Evolutionary conservation across 495 filamentous ascomycete species (phyloP).

Genomic region (Lasiosphaeris hirsuta): DNA sequence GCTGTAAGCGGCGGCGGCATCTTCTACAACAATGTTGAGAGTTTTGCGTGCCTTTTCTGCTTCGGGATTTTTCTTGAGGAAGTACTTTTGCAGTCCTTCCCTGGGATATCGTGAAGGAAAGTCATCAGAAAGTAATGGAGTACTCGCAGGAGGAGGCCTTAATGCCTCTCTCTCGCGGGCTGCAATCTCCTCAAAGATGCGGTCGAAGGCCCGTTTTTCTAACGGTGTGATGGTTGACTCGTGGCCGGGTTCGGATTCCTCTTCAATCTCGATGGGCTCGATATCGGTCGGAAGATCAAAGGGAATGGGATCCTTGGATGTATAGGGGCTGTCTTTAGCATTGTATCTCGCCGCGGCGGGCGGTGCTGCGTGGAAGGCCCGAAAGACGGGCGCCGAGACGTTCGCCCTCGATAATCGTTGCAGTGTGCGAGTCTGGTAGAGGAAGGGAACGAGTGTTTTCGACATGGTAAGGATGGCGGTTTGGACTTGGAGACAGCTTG

Average conservation of each 20-base stretch:
- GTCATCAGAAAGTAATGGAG: too few species aligned
- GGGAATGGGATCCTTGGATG: constrained; percentile 33
- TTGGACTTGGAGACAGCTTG: too few species aligned
- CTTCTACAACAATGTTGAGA: constrained; percentile 34
- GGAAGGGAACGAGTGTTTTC: constrained; percentile 54
- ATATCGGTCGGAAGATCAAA: constrained; percentile 31
- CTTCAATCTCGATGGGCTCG: constrained; percentile 10
- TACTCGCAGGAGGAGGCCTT: background rate
- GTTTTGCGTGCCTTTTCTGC: constrained; percentile 9
- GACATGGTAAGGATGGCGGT: too few species aligned
- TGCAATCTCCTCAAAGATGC: constrained; percentile 57
- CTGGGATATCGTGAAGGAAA: too few species aligned
- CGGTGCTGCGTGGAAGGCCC: constrained; percentile 17
- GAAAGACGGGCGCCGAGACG: constrained; percentile 17
- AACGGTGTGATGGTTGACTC: constrained; percentile 53
- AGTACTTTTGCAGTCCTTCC: too few species aligned
- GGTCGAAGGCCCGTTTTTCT: constrained; percentile 54
- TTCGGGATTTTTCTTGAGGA: background rate
- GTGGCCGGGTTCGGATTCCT: constrained; percentile 14
- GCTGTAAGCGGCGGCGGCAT: constrained; percentile 25
- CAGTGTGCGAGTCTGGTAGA: constrained; percentile 69
- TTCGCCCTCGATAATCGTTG: constrained; percentile 27
- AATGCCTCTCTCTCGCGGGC: constrained; percentile 6
- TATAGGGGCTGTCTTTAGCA: too few species aligned
- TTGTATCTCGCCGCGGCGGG: background rate